Evolutionary conservation across 1,284 basidiomycete genomes (phyloP), one percentile per base, ranked within the genome.

Genomic region (Mycena sp.): DNA sequence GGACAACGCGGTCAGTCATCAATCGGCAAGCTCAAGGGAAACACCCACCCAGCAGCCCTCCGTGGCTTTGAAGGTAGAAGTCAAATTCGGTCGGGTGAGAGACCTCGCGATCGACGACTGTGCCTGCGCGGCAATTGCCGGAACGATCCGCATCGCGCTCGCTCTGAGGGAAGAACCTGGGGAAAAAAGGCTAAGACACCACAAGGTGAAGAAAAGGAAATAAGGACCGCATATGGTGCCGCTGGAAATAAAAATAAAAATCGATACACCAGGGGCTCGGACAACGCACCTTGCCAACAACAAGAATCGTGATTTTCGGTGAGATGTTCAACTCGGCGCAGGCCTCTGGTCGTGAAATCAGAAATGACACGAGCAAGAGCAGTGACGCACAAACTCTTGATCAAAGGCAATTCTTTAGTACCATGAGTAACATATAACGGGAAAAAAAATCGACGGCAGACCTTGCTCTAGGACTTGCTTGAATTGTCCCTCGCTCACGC

Each of bases 401-500:
- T 72, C 29, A 82, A 79, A 0, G 85, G 81, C 0, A 91, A 76
- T 71, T 91, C 89, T 86, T 67, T 10, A 35, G 32, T 35, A 9
- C 9, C 30, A 29, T 43, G 29, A 55, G 41, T 38, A 44, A 21
- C 10, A 29, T 14, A 57, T 41, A 41, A 29, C 50, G 38, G 28
- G 41, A 26, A 48, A 51, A 38, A 45, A n/a, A n/a, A n/a, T n/a
- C n/a, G n/a, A n/a, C n/a, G n/a, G n/a, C n/a, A n/a, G 51, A 87
- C 88, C 88, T 68, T 77, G 69, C 0, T 89, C 85, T 10, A 91
- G 74, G 3, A 93, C 91, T 51, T 89, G 83, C 62, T 83, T 78
- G 71, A 93, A 93, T 67, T 93, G 90, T 5, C 92, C 92, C 74
- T 93, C 91, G 6, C 89, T 91, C 25, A 93, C 91, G 70, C 92